Evolutionary conservation across 345 rosid species (phyloP).

Genomic region (Pistacia vera): DNA sequence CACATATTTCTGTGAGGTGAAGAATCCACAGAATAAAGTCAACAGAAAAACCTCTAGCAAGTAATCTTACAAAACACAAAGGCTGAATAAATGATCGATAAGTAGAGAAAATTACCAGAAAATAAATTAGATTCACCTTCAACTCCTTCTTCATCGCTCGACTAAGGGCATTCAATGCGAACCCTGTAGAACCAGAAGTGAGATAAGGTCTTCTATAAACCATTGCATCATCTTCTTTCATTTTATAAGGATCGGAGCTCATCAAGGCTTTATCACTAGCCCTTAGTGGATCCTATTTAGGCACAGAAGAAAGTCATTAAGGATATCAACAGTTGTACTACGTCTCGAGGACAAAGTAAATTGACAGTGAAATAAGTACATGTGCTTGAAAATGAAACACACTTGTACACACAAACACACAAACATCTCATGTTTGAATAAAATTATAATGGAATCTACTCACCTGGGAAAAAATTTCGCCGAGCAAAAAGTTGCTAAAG

Average conservation of each 20-base stretch:
- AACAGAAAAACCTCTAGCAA: slow-evolving; percentile 1
- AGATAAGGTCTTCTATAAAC: slow-evolving; percentile 94
- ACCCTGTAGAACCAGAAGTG: slow-evolving; percentile 90
- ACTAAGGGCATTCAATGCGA: slow-evolving; percentile 87
- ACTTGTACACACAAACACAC: background rate
- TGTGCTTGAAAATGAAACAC: background rate
- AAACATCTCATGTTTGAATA: background rate
- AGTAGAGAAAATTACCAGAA: background rate
- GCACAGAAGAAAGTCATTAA: background rate
- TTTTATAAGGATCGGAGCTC: slow-evolving; percentile 86
- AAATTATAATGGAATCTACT: slow-evolving; percentile 1
- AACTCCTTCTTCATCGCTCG: slow-evolving; percentile 87
- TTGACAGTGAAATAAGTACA: background rate
- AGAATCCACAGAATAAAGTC: slow-evolving; percentile 5
- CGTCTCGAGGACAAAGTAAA: slow-evolving; percentile 1
- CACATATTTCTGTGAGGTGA: slow-evolving; percentile 52
- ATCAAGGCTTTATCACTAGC: slow-evolving; percentile 93
- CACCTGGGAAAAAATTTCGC: slow-evolving; percentile 95
- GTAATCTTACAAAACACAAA: background rate
- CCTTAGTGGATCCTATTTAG: slow-evolving; percentile 80
- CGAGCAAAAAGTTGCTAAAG: slow-evolving; percentile 91
- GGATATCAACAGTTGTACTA: background rate
- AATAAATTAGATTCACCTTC: slow-evolving; percentile 45
- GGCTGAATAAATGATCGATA: background rate
- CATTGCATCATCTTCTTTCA: slow-evolving; percentile 97